Evolutionary conservation across 805 yeast species (phyloP).

Genomic region (Candida orba): DNA sequence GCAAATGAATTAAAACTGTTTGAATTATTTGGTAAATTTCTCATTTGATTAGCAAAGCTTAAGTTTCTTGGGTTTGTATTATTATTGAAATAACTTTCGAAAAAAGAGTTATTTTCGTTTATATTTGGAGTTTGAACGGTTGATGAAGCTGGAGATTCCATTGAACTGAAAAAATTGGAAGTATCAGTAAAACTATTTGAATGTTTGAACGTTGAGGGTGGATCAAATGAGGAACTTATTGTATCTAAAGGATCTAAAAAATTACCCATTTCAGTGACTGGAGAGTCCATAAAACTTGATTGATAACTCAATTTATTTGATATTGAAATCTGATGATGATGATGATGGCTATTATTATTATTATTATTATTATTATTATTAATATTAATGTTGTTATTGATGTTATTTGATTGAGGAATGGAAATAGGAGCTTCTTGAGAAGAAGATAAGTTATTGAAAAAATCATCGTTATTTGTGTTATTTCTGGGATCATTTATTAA

Average conservation of each 20-base stretch:
- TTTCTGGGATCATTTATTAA: background rate
- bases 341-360: background rate
- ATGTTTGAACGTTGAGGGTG: constrained; percentile 19
- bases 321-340: background rate
- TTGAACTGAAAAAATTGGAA: constrained; percentile 15
- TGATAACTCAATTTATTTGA: constrained; percentile 6
- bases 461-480: background rate
- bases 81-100: constrained; percentile 17
- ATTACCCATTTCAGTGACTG: constrained; percentile 16
- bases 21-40: constrained; percentile 14
- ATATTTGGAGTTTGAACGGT: constrained; percentile 19
- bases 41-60: constrained; percentile 21
- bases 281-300: constrained; percentile 20
- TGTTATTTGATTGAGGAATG: constrained; percentile 1
- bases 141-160: constrained; percentile 20
- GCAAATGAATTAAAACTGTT: constrained; percentile 9
- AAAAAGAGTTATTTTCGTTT: constrained; percentile 16
- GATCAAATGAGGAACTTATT: constrained; percentile 20
- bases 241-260: constrained; percentile 23
- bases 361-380: background rate
- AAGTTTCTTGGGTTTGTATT: constrained; percentile 5
- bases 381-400: background rate
- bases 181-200: constrained; percentile 14
- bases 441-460: constrained; percentile 1
- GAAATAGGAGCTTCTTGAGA: constrained; percentile 12